Base-by-base conservation (phyloP, 495 filamentous ascomycete genomes). In the Annulohypoxylon stygium region DNA sequence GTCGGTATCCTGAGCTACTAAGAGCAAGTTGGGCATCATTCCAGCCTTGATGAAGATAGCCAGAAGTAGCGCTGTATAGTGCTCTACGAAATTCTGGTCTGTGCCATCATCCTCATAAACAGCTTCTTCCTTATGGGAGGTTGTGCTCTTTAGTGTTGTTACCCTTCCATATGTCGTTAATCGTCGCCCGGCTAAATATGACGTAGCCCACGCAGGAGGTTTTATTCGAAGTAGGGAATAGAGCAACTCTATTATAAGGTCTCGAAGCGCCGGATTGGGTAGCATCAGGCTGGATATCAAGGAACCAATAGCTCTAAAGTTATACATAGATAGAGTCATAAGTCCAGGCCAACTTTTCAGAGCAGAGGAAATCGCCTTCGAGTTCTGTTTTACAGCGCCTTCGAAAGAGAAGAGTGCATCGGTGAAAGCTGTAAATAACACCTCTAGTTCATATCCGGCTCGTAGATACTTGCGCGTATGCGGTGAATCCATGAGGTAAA, bases 81-180 rank as follows among this genome's bases (percentile, higher is more conserved):
- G 97, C 55, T 96, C 92, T 6, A 97, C 90, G 45, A 99, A 89
- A 76, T 92, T 95, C 71, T 95, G 91, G 64, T 91, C 90, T 61
- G 88, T 88, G 9, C 83, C 84, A 36, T 90, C 89, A 33, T 91
- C 89, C 50, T 93, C 92, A 18, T 90, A 88, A 1, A 83, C 69
- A 65, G 91, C 89, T 18, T 78, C 67, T 7, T 71, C 74, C 59
- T 81, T 85, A 18, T 63, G 69, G 10, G 73, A 39, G 0, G 76
- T 74, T 2, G 81, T 68, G 1, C 90, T 83, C 67, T 92, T 93
- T n/a, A 98, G 84, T 73, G 95, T 97, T 8, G 93, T 88, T 36
- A 98, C 94, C 74, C 97, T 88, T 14, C 94, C 94, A 79, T 98
- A 98, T 0, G 93, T 98, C 14, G 96, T 99, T 37, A 98, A 87